Conservation (phyloP, 108 stramenopile species). For the Poteriospumella lacustris region DNA sequence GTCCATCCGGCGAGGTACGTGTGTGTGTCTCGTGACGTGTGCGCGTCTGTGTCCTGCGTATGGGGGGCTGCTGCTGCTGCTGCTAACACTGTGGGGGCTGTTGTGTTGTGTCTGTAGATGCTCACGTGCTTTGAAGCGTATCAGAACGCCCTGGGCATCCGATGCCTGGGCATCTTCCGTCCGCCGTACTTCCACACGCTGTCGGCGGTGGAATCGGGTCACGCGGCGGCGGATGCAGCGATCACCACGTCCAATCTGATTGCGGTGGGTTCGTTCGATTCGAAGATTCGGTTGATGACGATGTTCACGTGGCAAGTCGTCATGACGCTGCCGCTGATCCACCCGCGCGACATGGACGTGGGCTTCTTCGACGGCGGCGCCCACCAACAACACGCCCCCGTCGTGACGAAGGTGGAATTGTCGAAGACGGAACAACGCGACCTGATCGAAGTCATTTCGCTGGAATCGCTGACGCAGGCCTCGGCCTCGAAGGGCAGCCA, state of each 20-base stretch:
- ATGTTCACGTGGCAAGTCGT: background rate
- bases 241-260: background rate
- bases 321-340: background rate
- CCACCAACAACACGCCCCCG: background rate
- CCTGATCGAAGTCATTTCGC: background rate
- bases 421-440: background rate
- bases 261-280: constrained; percentile 23
- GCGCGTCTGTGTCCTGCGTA: too few relatives aligned
- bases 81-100: background rate
- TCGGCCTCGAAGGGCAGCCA: too few relatives aligned
- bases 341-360: background rate
- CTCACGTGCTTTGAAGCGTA: constrained; percentile 6
- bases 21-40: too few relatives aligned
- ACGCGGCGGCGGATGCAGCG: background rate
- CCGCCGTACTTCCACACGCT: background rate
- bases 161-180: background rate
- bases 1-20: constrained; percentile 12
- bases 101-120: background rate
- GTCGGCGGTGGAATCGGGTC: background rate
- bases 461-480: background rate
- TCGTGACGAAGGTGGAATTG: background rate
- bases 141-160: constrained; percentile 20
- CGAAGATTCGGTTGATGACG: background rate
- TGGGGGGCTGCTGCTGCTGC: too few relatives aligned
- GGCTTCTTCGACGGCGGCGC: background rate